Conservation (phyloP, 495 filamentous ascomycete species). For the Aspergillus ellipticus region DNA sequence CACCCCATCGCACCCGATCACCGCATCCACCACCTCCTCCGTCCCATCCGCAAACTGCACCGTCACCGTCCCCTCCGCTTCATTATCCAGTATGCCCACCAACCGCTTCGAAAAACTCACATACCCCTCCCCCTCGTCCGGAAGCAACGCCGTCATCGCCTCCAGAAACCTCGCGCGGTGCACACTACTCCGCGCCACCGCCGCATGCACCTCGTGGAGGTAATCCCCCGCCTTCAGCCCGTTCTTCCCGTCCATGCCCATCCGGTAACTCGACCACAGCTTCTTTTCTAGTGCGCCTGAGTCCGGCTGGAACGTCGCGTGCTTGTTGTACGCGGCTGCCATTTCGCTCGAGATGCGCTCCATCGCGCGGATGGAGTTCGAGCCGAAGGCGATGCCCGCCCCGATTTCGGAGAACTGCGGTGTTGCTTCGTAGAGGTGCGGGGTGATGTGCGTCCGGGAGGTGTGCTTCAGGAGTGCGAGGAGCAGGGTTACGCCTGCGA, state of each 20-base stretch:
- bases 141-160: neutral
- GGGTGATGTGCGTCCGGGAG: neutral
- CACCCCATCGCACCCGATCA: slow-evolving; percentile 15
- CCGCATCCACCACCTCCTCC: neutral
- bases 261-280: slow-evolving; percentile 1
- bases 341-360: neutral
- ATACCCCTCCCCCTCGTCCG: neutral
- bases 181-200: slow-evolving; percentile 2
- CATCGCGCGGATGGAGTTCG: slow-evolving; percentile 2
- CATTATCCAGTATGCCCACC: neutral
- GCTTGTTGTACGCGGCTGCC: neutral
- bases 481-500: slow-evolving; percentile 2
- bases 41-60: slow-evolving; percentile 3
- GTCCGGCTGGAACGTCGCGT: neutral
- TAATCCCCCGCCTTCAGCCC: neutral
- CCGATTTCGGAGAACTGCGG: slow-evolving; percentile 4
- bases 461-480: slow-evolving; percentile 6
- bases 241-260: slow-evolving; percentile 6
- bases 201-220: neutral
- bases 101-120: slow-evolving; percentile 2
- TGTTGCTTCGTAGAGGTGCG: slow-evolving; percentile 4
- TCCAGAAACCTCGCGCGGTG: slow-evolving; percentile 10
- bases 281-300: slow-evolving; percentile 1
- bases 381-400: slow-evolving; percentile 5
- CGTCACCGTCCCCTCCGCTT: neutral